Conservation (phyloP, 768 basidiomycete genomes). For the Rhizopogon roseolus region DNA sequence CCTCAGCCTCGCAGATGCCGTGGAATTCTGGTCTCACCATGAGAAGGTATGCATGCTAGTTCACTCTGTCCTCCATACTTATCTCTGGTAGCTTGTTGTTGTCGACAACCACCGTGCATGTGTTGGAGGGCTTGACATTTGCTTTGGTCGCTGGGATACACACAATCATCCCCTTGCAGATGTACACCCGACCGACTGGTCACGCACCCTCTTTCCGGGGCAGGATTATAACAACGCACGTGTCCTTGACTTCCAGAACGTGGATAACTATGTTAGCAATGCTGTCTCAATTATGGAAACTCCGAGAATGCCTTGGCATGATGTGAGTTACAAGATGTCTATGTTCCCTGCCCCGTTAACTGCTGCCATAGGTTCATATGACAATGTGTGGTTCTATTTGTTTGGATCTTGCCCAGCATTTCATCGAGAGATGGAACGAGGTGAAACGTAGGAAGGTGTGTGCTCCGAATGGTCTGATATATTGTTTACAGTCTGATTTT, state of each 20-base stretch:
- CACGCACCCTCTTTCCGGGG: conserved; percentile 83
- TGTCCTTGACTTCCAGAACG: conserved; percentile 78
- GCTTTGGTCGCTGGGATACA: conserved; percentile 97
- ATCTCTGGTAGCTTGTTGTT: conserved; percentile 51
- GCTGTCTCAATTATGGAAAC: conserved; percentile 62
- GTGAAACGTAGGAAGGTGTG: conserved; percentile 76
- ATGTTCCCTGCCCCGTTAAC: neutral
- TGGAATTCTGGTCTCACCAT: conserved; percentile 91
- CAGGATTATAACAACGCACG: conserved; percentile 94
- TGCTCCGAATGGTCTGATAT: neutral
- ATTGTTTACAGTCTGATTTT: neutral
- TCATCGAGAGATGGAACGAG: conserved; percentile 89
- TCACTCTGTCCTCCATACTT: neutral
- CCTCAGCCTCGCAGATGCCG: conserved; percentile 44
- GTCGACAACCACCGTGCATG: conserved; percentile 84
- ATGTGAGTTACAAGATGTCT: conserved; percentile 45
- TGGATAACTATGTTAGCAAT: conserved; percentile 72
- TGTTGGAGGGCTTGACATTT: conserved; percentile 92
- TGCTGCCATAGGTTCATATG: conserved; percentile 62
- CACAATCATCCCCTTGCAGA: conserved; percentile 88
- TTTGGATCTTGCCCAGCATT: conserved; percentile 91
- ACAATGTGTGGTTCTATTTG: conserved; percentile 78
- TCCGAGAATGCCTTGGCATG: conserved; percentile 93
- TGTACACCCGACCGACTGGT: conserved; percentile 84
- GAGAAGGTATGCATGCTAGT: conserved; percentile 50